Percentiles rank a stretch among this genome's conserved stretches.
Evolutionary conservation across 495 filamentous ascomycete species (phyloP).

Genomic region (Aspergillus heteromorphus): DNA sequence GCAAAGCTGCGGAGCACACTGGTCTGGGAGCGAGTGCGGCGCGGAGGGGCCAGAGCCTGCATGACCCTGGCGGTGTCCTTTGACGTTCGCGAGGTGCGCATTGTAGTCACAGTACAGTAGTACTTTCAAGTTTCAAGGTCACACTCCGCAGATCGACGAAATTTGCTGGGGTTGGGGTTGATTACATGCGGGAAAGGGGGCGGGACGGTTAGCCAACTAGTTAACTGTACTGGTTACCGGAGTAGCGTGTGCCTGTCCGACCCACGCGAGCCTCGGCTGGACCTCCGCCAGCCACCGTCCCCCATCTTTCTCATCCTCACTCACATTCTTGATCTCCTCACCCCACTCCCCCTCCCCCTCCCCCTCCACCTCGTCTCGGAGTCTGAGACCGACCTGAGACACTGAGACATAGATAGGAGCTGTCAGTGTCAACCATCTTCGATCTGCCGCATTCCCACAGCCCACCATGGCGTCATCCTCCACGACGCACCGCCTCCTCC

Average conservation of each 20-base stretch:
- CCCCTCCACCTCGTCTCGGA: neutral
- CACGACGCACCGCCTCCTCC: slow-evolving; percentile 57
- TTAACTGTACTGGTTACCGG: too few relatives aligned
- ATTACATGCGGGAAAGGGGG: slow-evolving; percentile 4
- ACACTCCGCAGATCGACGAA: slow-evolving; percentile 13
- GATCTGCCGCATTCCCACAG: slow-evolving; percentile 7
- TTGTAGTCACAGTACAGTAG: slow-evolving; percentile 17
- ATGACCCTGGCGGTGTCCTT: slow-evolving; percentile 52
- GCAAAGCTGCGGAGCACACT: slow-evolving; percentile 28
- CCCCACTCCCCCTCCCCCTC: neutral
- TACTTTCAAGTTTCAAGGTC: slow-evolving; percentile 18
- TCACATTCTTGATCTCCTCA: too few relatives aligned
- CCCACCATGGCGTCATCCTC: slow-evolving; percentile 17
- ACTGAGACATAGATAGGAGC: too few relatives aligned
- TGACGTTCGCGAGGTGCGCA: slow-evolving; percentile 59
- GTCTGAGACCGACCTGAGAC: too few relatives aligned
- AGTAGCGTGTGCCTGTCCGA: too few relatives aligned
- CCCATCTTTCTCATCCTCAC: neutral
- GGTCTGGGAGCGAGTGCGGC: slow-evolving; percentile 33
- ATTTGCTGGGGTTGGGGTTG: slow-evolving; percentile 7
- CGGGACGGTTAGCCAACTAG: too few relatives aligned
- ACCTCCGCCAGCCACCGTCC: neutral
- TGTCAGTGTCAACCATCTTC: neutral
- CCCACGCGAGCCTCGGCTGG: slow-evolving; percentile 19
- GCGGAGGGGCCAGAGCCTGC: slow-evolving; percentile 38